Conservation (phyloP, 768 basidiomycete genomes). For the Suillus discolor region DNA sequence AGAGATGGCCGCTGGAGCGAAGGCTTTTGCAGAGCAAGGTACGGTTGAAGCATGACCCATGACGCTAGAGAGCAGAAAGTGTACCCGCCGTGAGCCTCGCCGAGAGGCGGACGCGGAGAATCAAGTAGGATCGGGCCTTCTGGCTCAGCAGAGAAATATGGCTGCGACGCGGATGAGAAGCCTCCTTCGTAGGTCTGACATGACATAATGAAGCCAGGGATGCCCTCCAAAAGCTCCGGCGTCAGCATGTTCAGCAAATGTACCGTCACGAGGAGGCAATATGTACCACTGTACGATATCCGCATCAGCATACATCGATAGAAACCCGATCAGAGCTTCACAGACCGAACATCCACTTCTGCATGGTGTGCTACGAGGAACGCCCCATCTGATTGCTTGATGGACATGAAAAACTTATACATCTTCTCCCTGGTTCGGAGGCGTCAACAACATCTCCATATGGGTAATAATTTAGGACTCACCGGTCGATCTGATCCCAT, state of each 20-base stretch:
- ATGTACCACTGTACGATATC: conserved; percentile 68
- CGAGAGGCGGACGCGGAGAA: conserved; percentile 71
- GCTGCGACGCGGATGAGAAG: conserved; percentile 79
- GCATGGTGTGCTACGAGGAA: conserved; percentile 86
- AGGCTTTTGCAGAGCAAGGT: conserved; percentile 33
- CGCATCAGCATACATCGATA: not conserved
- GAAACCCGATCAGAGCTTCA: conserved; percentile 3
- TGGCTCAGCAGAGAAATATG: conserved; percentile 50
- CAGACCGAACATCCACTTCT: conserved; percentile 92
- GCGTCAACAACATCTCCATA: not conserved
- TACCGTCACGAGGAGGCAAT: conserved; percentile 86
- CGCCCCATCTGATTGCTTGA: conserved; percentile 92
- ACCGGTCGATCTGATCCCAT: conserved; percentile 89
- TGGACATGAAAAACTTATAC: conserved; percentile 87
- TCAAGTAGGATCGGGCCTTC: conserved; percentile 35
- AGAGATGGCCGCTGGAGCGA: conserved; percentile 40
- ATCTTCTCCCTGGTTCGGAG: conserved; percentile 63
- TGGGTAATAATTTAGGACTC: conserved; percentile 17
- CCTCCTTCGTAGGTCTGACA: conserved; percentile 99
- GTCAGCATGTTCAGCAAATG: conserved; percentile 85
- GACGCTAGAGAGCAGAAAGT: conserved; percentile 91
- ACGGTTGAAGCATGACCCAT: conserved; percentile 76
- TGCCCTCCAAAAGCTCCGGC: conserved; percentile 79
- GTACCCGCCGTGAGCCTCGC: conserved; percentile 98
- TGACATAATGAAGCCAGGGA: conserved; percentile 77